phyloP scores from a whole-genome alignment of 495 filamentous ascomycete genomes.

The Podospora bellae-mahoneyi region DNA sequence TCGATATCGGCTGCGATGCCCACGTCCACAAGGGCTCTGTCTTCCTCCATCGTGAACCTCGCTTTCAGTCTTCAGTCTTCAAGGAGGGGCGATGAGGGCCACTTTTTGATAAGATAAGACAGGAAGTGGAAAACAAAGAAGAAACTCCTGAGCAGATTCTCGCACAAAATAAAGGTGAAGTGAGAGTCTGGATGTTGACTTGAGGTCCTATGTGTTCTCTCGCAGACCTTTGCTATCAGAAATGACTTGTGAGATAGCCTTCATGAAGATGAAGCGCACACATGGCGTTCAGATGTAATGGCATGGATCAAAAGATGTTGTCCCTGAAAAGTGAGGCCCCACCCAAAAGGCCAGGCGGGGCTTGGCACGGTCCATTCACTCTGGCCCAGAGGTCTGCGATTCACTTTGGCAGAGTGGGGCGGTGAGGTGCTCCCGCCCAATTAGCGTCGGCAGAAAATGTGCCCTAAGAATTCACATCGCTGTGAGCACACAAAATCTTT shows the following conservation, averaged over 20 bases:
- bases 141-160: no score
- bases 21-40: constrained; percentile 48
- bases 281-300: background rate
- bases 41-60: constrained; percentile 47
- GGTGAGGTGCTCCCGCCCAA: constrained; percentile 12
- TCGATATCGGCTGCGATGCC: constrained; percentile 56
- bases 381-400: background rate
- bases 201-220: background rate
- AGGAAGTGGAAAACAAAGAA: background rate
- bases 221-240: no score
- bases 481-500: constrained; percentile 38
- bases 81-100: background rate
- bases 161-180: no score
- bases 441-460: constrained; percentile 24
- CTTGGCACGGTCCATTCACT: background rate
- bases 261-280: background rate
- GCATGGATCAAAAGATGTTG: background rate
- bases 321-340: background rate
- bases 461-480: constrained; percentile 32
- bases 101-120: background rate
- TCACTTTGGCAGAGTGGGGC: constrained; percentile 6
- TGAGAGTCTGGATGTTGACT: background rate
- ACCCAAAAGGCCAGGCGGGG: constrained; percentile 2
- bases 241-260: background rate
- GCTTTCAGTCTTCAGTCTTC: background rate